Base-by-base conservation (phyloP, 2,329 filamentous ascomycete species). In the Mycosphaerella sp. region DNA sequence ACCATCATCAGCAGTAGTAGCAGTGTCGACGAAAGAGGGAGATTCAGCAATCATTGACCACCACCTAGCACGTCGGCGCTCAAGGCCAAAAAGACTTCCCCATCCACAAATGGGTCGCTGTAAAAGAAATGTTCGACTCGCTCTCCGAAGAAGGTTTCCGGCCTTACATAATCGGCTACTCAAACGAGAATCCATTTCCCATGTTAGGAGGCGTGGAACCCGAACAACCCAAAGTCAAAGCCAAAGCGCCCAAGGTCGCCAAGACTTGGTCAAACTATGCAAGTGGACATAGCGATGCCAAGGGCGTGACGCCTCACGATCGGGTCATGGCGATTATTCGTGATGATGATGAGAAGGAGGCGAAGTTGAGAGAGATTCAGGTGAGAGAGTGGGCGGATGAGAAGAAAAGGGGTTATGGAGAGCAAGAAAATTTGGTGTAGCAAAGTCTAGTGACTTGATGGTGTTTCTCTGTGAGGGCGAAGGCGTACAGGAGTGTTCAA, bases 81-180 rank as follows among this genome's bases (percentile, higher is more conserved):
- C 59, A 65, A 49, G 65, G 65, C 46, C 39, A 50, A 39, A 60
- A 64, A 53, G 64, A 66, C 47, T 67, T 59, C 43, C 62, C 62
- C 2, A 53, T 67, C 3, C 57, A 61, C 45, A 56, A 61, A 42
- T 58, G 57, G 44, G 56, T 56, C 41, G 59, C 62, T 0, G 65
- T 67, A 8, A 62, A 64, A 41, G 64, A 66, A 13, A 66, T 66
- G 63, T 66, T 65, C 52, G 62, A 66, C 47, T 59, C 56, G 4
- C 62, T 67, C 7, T 59, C 61, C 17, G 50, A 53, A 16, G 52
- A 61, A 49, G 64, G 64, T 13, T 66, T 65, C 53, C 58, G 65
- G 8, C 65, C 65, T 5, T 61, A 66, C 57, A 54, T 67, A 8
- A 44, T 65, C 13, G 65, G 65, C 41, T 67, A 59, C 53, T 59